These are phyloP conservation scores for Tilletia setariae DNA, from an alignment of 1,284 basidiomycete genomes.

Conservation along the genomic window DNA sequence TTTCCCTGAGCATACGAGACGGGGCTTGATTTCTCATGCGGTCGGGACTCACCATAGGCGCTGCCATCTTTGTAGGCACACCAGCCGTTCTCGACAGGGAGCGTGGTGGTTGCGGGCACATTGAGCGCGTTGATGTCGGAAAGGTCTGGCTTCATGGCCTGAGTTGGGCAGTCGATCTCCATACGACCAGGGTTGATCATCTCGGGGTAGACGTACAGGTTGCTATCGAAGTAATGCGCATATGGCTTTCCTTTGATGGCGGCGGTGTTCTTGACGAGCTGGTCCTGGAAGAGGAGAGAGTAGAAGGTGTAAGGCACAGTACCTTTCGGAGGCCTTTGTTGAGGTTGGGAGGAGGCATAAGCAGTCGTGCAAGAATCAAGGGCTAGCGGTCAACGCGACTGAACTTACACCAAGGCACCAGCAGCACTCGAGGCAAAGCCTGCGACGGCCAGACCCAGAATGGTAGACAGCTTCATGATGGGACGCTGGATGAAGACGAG, in stretches of 20 bases:
- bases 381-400: too few species aligned
- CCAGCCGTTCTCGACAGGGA: conserved; percentile 19
- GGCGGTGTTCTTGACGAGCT: conserved; percentile 15
- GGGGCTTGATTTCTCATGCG: too few species aligned
- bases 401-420: too few species aligned
- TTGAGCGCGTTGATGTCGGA: conserved; percentile 19
- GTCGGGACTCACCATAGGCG: conserved; percentile 13
- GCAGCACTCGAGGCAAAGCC: too few species aligned
- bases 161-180: conserved; percentile 19
- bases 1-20: too few species aligned
- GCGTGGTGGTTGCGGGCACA: background rate
- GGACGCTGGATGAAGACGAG: too few species aligned
- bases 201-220: conserved; percentile 20
- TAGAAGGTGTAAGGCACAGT: conserved; percentile 17
- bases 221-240: conserved; percentile 11
- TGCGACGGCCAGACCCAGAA: too few species aligned
- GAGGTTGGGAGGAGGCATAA: too few species aligned
- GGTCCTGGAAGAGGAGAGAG: conserved; percentile 19
- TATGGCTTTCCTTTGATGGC: conserved; percentile 13
- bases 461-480: too few species aligned
- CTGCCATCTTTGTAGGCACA: conserved; percentile 19
- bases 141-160: conserved; percentile 19
- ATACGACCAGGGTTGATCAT: conserved; percentile 19
- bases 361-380: too few species aligned
- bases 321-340: conserved; percentile 1